A percentile compares a stretch with the other conserved stretches of the same genome.
Conservation (phyloP, 257 asterid genomes). For the Anisodus tanguticus region DNA sequence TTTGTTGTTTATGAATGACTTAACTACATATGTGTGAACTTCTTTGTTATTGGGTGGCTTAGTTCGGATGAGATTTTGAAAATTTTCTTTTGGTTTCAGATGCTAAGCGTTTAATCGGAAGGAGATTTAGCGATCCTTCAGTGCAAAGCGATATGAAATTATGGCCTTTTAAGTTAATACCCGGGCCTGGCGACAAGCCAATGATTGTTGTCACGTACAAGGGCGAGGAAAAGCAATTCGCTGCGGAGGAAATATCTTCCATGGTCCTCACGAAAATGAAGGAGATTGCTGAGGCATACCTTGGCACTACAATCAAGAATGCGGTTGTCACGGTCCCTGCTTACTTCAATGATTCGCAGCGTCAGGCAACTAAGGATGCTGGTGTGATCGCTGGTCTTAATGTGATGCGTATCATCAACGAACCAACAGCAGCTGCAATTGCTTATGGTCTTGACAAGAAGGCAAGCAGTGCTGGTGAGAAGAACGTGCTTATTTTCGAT, state of each 20-base stretch:
- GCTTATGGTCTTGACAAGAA: constrained; percentile 40
- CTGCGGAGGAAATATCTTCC: constrained; percentile 43
- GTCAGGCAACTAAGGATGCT: constrained; percentile 40
- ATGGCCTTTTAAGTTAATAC: constrained; percentile 27
- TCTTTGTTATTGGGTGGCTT: not conserved
- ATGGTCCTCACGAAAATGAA: constrained; percentile 41
- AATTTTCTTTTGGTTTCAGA: not conserved
- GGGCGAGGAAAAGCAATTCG: constrained; percentile 41
- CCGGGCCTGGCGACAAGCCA: constrained; percentile 38
- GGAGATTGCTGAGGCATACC: constrained; percentile 42
- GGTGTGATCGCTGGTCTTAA: constrained; percentile 42
- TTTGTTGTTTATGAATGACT: not conserved
- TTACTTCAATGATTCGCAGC: constrained; percentile 39
- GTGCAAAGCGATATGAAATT: constrained; percentile 19
- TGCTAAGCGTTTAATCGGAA: constrained; percentile 26
- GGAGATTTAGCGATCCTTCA: not conserved
- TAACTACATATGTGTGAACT: not conserved
- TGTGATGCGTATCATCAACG: constrained; percentile 40
- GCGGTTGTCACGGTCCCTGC: constrained; percentile 44
- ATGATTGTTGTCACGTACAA: constrained; percentile 39
- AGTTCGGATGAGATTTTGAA: not conserved
- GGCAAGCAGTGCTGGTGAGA: constrained; percentile 27
- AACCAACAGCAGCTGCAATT: constrained; percentile 37
- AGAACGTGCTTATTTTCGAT: constrained; percentile 38
- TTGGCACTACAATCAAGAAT: constrained; percentile 37